Conservation (phyloP, 2,329 filamentous ascomycete species). For the Ceratocystis huliohia region DNA sequence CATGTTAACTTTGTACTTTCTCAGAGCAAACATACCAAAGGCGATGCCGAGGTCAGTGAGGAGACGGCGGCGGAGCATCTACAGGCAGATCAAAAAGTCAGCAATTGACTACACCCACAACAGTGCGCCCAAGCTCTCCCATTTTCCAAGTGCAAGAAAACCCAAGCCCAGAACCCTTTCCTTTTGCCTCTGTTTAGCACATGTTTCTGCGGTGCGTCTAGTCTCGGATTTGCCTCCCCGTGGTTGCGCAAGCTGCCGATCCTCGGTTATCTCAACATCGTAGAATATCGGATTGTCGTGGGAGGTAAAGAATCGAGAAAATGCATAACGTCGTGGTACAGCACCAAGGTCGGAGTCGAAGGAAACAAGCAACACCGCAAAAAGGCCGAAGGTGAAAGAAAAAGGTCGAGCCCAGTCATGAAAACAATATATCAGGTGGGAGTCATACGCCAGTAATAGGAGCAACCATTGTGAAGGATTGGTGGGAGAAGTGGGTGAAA, state of each 20-base stretch:
- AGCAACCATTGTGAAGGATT: slow-evolving; percentile 21
- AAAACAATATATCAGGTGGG: slow-evolving; percentile 27
- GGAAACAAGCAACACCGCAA: not conserved
- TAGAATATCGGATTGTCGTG: not conserved
- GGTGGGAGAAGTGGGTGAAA: not conserved
- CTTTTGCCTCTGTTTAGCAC: not conserved
- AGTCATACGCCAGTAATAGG: slow-evolving; percentile 48
- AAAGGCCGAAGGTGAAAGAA: not conserved
- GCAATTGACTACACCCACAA: slow-evolving; percentile 1
- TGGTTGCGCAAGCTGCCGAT: not conserved
- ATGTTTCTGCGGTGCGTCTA: not conserved
- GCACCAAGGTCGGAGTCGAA: not conserved
- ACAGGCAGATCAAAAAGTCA: slow-evolving; percentile 16
- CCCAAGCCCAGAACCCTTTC: not conserved
- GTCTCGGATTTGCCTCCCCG: not conserved
- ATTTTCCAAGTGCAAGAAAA: not conserved
- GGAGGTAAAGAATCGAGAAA: not conserved
- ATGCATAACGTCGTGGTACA: not conserved
- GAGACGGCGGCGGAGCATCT: slow-evolving; percentile 51
- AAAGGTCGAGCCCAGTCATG: not conserved
- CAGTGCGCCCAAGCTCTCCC: not conserved
- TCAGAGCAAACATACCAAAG: slow-evolving; percentile 36
- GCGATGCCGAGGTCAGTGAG: slow-evolving; percentile 44
- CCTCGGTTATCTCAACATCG: not conserved
- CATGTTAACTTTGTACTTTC: not conserved